These are phyloP conservation scores for Vachellia pachyceras DNA, from an alignment of 306 rosid species.

Conservation along the genomic window DNA sequence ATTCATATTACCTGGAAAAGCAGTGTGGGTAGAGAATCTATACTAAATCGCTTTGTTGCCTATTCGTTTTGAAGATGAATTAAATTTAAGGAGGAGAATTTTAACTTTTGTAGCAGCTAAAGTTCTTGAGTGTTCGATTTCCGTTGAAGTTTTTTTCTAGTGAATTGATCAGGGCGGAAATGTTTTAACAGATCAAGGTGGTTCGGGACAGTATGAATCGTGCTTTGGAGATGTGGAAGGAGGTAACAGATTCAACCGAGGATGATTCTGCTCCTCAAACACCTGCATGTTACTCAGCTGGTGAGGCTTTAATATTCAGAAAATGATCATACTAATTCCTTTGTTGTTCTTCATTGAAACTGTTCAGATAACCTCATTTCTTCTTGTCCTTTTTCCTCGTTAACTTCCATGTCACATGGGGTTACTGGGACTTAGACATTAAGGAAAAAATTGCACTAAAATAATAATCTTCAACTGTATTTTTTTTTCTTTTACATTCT, in stretches of 20 bases:
- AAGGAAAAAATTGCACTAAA: neutral
- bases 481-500: neutral
- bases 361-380: neutral
- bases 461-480: neutral
- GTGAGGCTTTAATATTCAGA: slow-evolving; percentile 49
- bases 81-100: neutral
- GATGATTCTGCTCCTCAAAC: slow-evolving; percentile 50
- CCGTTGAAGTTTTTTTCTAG: neutral
- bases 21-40: neutral
- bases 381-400: neutral
- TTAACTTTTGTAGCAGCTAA: neutral
- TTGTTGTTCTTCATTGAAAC: slow-evolving; percentile 10
- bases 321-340: slow-evolving; percentile 10
- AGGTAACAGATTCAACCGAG: slow-evolving; percentile 49
- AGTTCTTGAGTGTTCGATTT: neutral
- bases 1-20: slow-evolving; percentile 24
- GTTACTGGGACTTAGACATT: neutral
- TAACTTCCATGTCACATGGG: slow-evolving; percentile 3
- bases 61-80: slow-evolving; percentile 4
- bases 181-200: slow-evolving; percentile 72
- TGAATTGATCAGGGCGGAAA: neutral
- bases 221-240: slow-evolving; percentile 78
- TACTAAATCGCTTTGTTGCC: neutral
- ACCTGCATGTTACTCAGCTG: slow-evolving; percentile 55
- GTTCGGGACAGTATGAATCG: slow-evolving; percentile 88